Evolutionary conservation across 2,329 filamentous ascomycete genomes (phyloP).

Genomic region (Fusarium siculi): DNA sequence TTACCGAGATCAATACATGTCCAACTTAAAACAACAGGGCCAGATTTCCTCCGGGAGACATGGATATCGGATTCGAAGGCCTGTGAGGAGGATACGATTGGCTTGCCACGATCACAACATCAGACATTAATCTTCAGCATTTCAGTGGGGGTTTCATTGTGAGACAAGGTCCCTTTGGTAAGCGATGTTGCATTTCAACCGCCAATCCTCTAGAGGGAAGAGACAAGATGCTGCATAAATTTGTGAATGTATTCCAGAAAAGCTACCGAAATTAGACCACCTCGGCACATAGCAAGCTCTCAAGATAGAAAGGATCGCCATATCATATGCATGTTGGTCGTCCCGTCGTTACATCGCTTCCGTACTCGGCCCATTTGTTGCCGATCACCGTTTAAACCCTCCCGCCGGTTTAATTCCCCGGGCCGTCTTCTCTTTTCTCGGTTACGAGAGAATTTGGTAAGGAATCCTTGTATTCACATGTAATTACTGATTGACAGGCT

Average conservation of each 20-base stretch:
- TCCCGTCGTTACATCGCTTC: background rate
- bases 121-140: background rate
- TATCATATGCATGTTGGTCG: background rate
- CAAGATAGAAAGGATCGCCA: background rate
- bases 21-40: rapidly evolving
- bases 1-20: too few relatives aligned
- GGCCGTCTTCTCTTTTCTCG: background rate
- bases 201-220: background rate
- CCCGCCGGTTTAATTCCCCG: background rate
- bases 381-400: background rate
- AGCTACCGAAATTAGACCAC: background rate
- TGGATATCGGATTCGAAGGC: too few relatives aligned
- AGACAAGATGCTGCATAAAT: background rate
- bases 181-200: too few relatives aligned
- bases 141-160: background rate
- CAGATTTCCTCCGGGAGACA: background rate
- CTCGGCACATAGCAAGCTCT: background rate
- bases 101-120: background rate
- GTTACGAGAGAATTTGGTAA: background rate
- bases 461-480: background rate
- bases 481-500: background rate
- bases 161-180: background rate
- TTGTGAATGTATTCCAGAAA: background rate
- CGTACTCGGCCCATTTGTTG: background rate
- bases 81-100: background rate